A percentile compares a stretch with the other conserved stretches of the same genome.
These are phyloP conservation scores for Paraglomus occultum DNA, from an alignment of 192 early-diverging fungal genomes.

Conservation along the genomic window DNA sequence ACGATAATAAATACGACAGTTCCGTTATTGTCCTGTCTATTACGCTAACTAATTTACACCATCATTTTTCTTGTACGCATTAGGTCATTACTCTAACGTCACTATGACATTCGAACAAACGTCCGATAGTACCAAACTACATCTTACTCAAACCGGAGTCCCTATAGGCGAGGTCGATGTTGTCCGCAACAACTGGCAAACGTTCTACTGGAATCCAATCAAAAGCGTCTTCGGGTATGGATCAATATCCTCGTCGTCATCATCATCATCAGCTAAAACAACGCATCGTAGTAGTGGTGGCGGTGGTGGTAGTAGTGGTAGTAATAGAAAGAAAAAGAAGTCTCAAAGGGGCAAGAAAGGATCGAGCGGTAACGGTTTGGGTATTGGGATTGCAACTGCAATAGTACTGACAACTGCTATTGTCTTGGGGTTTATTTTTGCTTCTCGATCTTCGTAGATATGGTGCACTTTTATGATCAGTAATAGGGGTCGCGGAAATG, in stretches of 20 bases:
- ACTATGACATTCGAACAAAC: slow-evolving; percentile 71
- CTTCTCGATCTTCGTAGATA: slow-evolving; percentile 27
- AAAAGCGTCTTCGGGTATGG: slow-evolving; percentile 79
- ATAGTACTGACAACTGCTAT: slow-evolving; percentile 47
- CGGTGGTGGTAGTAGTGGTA: slow-evolving; percentile 23
- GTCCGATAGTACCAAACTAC: slow-evolving; percentile 61
- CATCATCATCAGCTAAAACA: slow-evolving; percentile 18
- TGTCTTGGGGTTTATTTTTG: slow-evolving; percentile 44
- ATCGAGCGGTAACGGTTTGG: neutral
- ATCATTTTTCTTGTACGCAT: neutral
- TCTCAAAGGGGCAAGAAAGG: slow-evolving; percentile 29
- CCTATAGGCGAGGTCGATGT: slow-evolving; percentile 86
- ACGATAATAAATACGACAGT: neutral
- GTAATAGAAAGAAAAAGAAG: slow-evolving; percentile 31
- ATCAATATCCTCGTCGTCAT: neutral
- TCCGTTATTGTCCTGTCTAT: slow-evolving; percentile 2
- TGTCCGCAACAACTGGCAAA: slow-evolving; percentile 84
- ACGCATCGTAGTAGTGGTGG: slow-evolving; percentile 26
- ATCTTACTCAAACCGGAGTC: slow-evolving; percentile 78
- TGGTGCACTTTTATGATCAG: slow-evolving; percentile 25
- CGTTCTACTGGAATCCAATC: slow-evolving; percentile 93
- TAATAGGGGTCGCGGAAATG: no score
- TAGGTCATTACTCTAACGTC: slow-evolving; percentile 81
- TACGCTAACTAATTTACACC: neutral
- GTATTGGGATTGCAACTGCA: slow-evolving; percentile 15